A percentile compares a stretch with the other conserved stretches of the same genome.
These are phyloP conservation scores for Fusarium sacchari DNA, from an alignment of 2,329 filamentous ascomycete species.

Conservation along the genomic window DNA sequence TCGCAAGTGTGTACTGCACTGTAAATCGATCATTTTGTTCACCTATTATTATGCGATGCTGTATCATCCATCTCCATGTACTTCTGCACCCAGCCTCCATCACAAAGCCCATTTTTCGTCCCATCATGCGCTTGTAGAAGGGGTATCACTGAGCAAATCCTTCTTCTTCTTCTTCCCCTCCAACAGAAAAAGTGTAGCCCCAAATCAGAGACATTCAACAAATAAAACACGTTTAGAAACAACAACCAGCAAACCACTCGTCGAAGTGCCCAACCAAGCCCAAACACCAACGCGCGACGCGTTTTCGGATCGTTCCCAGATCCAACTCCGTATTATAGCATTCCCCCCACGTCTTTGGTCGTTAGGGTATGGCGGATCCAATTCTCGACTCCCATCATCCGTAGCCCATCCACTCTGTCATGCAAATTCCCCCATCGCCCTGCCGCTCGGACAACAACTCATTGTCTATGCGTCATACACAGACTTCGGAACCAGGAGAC, in stretches of 20 bases:
- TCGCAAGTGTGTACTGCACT: neutral
- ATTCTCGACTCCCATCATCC: slow-evolving; percentile 23
- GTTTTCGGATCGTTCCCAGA: slow-evolving; percentile 33
- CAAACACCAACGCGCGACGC: slow-evolving; percentile 33
- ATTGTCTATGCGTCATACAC: slow-evolving; percentile 29
- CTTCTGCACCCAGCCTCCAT: slow-evolving; percentile 4
- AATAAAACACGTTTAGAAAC: slow-evolving; percentile 27
- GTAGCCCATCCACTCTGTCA: slow-evolving; percentile 1
- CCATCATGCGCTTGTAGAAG: slow-evolving; percentile 12
- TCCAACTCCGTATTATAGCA: slow-evolving; percentile 26
- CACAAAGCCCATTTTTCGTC: slow-evolving; percentile 8
- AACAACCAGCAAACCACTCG: slow-evolving; percentile 16
- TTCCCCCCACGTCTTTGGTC: slow-evolving; percentile 15
- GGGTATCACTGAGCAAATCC: slow-evolving; percentile 14
- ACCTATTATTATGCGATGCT: slow-evolving; percentile 21
- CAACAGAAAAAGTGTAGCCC: neutral
- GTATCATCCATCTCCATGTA: slow-evolving; percentile 9
- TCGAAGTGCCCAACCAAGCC: slow-evolving; percentile 30
- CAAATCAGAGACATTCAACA: slow-evolving; percentile 34
- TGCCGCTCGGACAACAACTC: slow-evolving; percentile 12
- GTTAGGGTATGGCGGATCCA: slow-evolving; percentile 21
- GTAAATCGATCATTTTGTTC: slow-evolving; percentile 12
- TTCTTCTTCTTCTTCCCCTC: neutral
- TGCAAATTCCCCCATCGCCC: neutral
- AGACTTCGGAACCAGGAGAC: slow-evolving; percentile 7